Base-by-base conservation (phyloP, 2,329 filamentous ascomycete species). In the Calcarisporium arbuscula region DNA sequence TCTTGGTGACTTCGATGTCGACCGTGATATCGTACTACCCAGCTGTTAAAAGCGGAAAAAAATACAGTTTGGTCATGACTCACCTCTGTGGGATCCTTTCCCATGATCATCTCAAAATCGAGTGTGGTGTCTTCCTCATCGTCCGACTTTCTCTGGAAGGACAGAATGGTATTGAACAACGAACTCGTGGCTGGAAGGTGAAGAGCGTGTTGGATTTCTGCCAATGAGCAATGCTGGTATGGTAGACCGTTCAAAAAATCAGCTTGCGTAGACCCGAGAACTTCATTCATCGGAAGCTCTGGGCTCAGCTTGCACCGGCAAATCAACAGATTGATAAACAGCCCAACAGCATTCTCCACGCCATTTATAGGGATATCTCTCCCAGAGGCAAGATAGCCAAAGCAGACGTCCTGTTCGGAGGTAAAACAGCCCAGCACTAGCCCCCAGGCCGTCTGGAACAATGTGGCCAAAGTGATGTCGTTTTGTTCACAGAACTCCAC, bases 311-410 rank as follows among this genome's bases (percentile, higher is more conserved):
- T 17, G 12, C 17, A 19, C 5, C 33, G 27, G 20, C 25, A 35
- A 22, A 23, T 25, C 5, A 35, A 19, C 9, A 35, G 25, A 14
- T 30, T 23, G 3, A 50, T 43, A 2, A 50, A 32, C 16, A 46
- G 45, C 2, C 44, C 48, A 28, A 50, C 27, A 8, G 48, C 44
- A 0, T 41, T 37, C 5, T 40, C 32, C 7, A 50, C 34, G 1
- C 41, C 43, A n/a, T 39, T 22, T 11, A 50, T 44, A 6, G 4
- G 27, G 5, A 32, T 40, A 28, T 50, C 47, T 4, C 47, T 47
- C 10, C 47, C 47, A 1, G 47, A 48, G 1, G 38, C 37, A 2
- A 50, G 29, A 6, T 47, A 48, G 8, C 26, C 33, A 14, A 35
- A 35, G 21, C 33, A 29, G 6, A 35, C 26, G 22, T n/a, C n/a